Conservation (phyloP, 192 early-diverging fungal species). For the Pilaira anomala region DNA sequence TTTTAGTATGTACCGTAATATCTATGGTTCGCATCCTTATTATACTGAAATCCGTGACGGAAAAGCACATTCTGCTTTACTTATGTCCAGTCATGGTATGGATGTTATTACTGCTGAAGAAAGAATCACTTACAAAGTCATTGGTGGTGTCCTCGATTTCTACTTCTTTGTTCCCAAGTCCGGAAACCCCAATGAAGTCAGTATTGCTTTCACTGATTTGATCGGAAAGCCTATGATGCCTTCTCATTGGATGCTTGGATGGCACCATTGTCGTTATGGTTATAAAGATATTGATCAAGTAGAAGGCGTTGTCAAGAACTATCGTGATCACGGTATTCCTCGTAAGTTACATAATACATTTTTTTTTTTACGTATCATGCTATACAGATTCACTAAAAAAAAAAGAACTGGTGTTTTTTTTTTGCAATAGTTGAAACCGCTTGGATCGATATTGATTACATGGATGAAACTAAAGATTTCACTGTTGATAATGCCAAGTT, state of each 20-base stretch:
- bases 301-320: constrained; percentile 50
- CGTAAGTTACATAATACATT: constrained; percentile 33
- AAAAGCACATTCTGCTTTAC: constrained; percentile 48
- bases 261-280: constrained; percentile 39
- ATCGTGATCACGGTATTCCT: constrained; percentile 54
- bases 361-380: background rate
- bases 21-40: constrained; percentile 63
- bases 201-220: constrained; percentile 56
- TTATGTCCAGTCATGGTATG: constrained; percentile 66
- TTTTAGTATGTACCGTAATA: constrained; percentile 28
- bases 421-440: constrained; percentile 8
- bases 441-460: constrained; percentile 75
- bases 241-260: constrained; percentile 32
- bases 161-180: constrained; percentile 56
- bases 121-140: constrained; percentile 59
- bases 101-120: constrained; percentile 45
- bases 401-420: background rate
- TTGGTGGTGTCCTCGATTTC: constrained; percentile 65
- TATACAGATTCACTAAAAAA: too few species aligned
- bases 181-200: constrained; percentile 31
- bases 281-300: constrained; percentile 54
- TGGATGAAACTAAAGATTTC: constrained; percentile 60
- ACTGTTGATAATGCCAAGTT: constrained; percentile 55
- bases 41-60: constrained; percentile 59
- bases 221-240: constrained; percentile 60